Evolutionary conservation across 352 stramenopile genomes (phyloP).

Genomic region (Phytophthora nicotianae): DNA sequence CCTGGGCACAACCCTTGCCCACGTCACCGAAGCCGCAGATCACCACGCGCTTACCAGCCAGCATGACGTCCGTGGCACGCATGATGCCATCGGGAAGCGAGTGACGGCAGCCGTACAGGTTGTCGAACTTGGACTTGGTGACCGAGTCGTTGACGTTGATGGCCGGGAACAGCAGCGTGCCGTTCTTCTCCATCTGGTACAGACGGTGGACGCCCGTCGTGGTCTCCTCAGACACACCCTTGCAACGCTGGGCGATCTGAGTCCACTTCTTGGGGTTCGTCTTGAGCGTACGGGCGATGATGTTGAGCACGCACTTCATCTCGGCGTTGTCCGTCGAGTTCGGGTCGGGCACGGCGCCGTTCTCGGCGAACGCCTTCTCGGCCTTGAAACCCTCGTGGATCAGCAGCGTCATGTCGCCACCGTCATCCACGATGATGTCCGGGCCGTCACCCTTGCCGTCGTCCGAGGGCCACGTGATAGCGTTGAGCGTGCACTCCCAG

Average conservation of each 20-base stretch:
- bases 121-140: constrained; percentile 99
- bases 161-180: constrained; percentile 95
- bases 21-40: constrained; percentile 99
- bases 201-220: constrained; percentile 98
- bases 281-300: constrained; percentile 95
- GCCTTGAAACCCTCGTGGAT: constrained; percentile 99
- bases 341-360: constrained; percentile 94
- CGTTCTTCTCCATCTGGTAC: constrained; percentile 98
- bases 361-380: constrained; percentile 94
- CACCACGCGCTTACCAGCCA: constrained; percentile 97
- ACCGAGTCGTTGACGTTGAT: constrained; percentile 99
- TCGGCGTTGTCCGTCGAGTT: constrained; percentile 96
- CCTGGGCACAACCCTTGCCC: constrained; percentile 97
- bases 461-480: constrained; percentile 96
- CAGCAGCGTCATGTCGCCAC: constrained; percentile 98
- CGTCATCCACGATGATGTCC: constrained; percentile 99
- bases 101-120: constrained; percentile 99
- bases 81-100: constrained; percentile 98
- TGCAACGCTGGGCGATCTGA: constrained; percentile 94
- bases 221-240: constrained; percentile 98
- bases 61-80: constrained; percentile 99
- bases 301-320: constrained; percentile 98
- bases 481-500: constrained; percentile 99
- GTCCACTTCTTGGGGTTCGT: constrained; percentile 97
- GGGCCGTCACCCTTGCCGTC: constrained; percentile 97